Conservation (phyloP, 1,284 basidiomycete species). For the Agroathelia rolfsii region DNA sequence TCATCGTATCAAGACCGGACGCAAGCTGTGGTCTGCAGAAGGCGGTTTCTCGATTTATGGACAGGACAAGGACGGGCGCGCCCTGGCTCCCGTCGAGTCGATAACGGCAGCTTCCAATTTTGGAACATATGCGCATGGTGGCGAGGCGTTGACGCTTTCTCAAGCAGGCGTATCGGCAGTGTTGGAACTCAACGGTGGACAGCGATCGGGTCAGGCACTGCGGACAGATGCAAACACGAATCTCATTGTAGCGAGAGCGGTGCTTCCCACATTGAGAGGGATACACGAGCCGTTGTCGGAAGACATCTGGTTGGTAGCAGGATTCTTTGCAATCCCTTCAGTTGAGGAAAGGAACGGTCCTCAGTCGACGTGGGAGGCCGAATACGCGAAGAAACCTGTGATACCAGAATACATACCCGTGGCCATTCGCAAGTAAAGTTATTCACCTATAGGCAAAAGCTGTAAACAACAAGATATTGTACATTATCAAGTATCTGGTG, state of each 20-base stretch:
- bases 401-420: conserved; percentile 33
- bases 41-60: conserved; percentile 68
- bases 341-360: conserved; percentile 32
- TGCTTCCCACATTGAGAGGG: conserved; percentile 54
- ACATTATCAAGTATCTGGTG: neutral
- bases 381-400: conserved; percentile 42
- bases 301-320: conserved; percentile 56
- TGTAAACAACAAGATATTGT: neutral
- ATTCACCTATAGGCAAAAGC: neutral
- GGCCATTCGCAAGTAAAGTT: neutral
- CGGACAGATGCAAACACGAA: conserved; percentile 69
- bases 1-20: conserved; percentile 47
- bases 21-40: conserved; percentile 49
- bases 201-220: conserved; percentile 34
- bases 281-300: conserved; percentile 30
- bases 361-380: conserved; percentile 34
- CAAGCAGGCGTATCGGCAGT: conserved; percentile 56
- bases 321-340: conserved; percentile 54
- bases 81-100: conserved; percentile 34
- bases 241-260: conserved; percentile 56
- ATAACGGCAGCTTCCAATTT: conserved; percentile 27
- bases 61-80: conserved; percentile 52
- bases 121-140: conserved; percentile 35
- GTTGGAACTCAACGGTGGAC: conserved; percentile 38
- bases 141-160: conserved; percentile 44